Evolutionary conservation across 345 rosid genomes (phyloP).

Genomic region (Tarenaya hassleriana): DNA sequence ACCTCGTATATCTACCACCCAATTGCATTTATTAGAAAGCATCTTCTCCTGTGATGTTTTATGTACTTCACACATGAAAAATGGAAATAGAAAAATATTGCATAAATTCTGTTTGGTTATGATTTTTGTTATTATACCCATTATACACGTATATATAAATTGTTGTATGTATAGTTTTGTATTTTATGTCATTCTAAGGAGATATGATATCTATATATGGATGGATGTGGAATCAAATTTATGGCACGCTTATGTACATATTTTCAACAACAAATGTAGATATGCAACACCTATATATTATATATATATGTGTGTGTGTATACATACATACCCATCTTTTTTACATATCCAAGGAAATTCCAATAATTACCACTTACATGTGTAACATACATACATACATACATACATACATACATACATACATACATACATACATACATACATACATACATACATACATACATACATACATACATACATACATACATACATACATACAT

Average conservation of each 20-base stretch:
- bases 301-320: too few species aligned
- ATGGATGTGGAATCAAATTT: background rate
- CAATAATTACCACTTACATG: constrained; percentile 16
- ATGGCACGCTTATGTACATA: background rate
- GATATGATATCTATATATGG: background rate
- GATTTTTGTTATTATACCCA: constrained; percentile 17
- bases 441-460: constrained; percentile 6
- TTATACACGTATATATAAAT: constrained; percentile 4
- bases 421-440: background rate
- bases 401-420: constrained; percentile 8
- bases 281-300: too few species aligned
- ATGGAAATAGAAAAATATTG: constrained; percentile 3
- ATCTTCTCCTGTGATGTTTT: background rate
- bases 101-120: background rate
- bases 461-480: too few species aligned
- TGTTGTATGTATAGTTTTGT: constrained; percentile 14
- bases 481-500: too few species aligned
- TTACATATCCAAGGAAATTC: constrained; percentile 19
- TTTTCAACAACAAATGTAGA: constrained; percentile 23
- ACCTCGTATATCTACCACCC: too few species aligned
- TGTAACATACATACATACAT: background rate
- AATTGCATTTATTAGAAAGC: constrained; percentile 3
- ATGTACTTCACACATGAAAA: constrained; percentile 6
- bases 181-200: too few species aligned
- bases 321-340: too few species aligned